Conservation (phyloP, 2,329 filamentous ascomycete genomes). For the Emmonsia crescens region DNA sequence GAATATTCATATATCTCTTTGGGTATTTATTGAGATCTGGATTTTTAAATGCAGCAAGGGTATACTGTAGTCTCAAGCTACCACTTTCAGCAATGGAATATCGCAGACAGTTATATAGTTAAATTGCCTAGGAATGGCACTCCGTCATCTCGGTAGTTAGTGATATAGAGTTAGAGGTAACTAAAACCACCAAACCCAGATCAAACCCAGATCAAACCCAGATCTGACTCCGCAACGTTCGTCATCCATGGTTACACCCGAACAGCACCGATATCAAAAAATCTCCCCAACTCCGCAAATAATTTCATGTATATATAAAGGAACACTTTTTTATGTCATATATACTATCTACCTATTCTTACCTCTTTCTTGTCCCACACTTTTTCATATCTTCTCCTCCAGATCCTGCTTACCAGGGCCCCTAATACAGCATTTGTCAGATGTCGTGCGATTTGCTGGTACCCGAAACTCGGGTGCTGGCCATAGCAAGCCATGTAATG, state of each 20-base stretch:
- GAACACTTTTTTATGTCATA: neutral
- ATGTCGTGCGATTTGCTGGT: conserved; percentile 34
- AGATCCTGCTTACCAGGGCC: neutral
- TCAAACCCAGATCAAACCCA: too few relatives aligned
- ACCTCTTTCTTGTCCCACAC: neutral
- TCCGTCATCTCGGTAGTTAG: too few relatives aligned
- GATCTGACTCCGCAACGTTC: neutral
- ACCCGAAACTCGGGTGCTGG: conserved; percentile 62
- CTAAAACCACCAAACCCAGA: too few relatives aligned
- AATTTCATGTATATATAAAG: neutral
- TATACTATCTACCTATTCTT: neutral
- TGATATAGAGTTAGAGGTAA: too few relatives aligned
- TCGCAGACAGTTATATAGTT: neutral
- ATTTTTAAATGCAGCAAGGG: neutral
- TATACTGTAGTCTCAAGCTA: neutral
- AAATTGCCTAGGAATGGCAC: neutral
- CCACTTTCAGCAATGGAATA: neutral
- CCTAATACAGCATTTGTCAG: neutral
- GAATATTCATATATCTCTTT: neutral
- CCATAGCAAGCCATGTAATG: conserved; percentile 92
- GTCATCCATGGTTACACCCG: neutral
- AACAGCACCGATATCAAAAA: neutral
- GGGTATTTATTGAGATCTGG: neutral
- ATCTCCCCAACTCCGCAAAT: neutral
- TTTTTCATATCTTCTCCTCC: neutral